Evolutionary conservation across 106 monocot genomes (phyloP).

Genomic region (Dendrobium nobile): DNA sequence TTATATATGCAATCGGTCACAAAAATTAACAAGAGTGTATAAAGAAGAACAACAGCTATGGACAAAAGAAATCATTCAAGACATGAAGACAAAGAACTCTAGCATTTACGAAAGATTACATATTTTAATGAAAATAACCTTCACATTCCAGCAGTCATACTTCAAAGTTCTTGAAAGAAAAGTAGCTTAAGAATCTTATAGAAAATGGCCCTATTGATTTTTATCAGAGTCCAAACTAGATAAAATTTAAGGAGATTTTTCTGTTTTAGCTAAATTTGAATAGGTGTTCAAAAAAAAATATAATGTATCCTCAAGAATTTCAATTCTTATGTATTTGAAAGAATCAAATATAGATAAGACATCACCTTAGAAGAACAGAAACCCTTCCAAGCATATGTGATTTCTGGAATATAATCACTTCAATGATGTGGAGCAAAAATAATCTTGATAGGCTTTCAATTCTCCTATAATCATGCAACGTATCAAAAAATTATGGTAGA

Average conservation of each 20-base stretch:
- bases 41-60: not conserved
- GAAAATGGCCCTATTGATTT: not conserved
- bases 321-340: no score
- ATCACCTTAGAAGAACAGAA: no score
- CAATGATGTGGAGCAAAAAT: not conserved
- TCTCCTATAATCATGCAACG: not conserved
- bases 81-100: not conserved
- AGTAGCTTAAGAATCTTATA: not conserved
- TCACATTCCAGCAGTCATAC: not conserved
- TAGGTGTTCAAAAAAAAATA: not conserved
- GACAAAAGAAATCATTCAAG: not conserved
- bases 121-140: not conserved
- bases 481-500: not conserved
- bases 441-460: not conserved
- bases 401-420: not conserved
- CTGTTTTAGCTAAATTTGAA: not conserved
- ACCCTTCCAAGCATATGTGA: no score
- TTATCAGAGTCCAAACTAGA: not conserved
- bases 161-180: not conserved
- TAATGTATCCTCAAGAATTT: no score
- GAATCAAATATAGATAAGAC: no score
- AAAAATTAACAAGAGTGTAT: not conserved
- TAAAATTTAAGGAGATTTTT: not conserved
- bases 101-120: not conserved
- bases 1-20: not conserved